Conservation (phyloP, 1,284 basidiomycete species). For the Moesziomyces sp. region DNA sequence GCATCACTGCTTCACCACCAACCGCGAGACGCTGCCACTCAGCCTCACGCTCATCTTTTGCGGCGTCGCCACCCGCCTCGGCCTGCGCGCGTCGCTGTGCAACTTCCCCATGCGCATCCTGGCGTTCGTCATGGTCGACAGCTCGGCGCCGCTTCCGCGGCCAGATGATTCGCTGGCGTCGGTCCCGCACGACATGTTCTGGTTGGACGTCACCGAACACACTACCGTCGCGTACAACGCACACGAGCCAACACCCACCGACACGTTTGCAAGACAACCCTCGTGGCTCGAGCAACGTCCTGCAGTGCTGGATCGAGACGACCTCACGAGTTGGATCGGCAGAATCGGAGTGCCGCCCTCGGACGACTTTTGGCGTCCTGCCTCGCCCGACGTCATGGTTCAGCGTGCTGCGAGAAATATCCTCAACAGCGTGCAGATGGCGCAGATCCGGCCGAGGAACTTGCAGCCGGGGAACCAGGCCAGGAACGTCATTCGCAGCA, state of each 20-base stretch:
- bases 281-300: conserved; percentile 29
- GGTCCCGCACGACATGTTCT: conserved; percentile 28
- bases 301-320: conserved; percentile 25
- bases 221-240: conserved; percentile 16
- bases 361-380: conserved; percentile 31
- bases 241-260: conserved; percentile 16
- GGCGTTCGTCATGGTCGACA: conserved; percentile 27
- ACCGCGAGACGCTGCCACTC: conserved; percentile 46
- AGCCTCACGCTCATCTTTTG: conserved; percentile 49
- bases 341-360: conserved; percentile 17
- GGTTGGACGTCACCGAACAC: conserved; percentile 43
- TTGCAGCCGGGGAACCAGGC: conserved; percentile 10
- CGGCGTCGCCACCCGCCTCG: conserved; percentile 45
- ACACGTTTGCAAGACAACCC: conserved; percentile 14
- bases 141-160: conserved; percentile 6
- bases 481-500: conserved; percentile 8
- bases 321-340: conserved; percentile 16
- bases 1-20: conserved; percentile 46
- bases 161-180: conserved; percentile 3
- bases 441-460: conserved; percentile 24
- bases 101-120: conserved; percentile 48
- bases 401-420: conserved; percentile 41
- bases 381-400: conserved; percentile 17
- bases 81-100: conserved; percentile 38
- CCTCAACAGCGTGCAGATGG: conserved; percentile 25